Evolutionary conservation across 202 grass and related monocot genomes (phyloP), one percentile per base, ranked within the genome.

Genomic region (Zoysia matrella): DNA sequence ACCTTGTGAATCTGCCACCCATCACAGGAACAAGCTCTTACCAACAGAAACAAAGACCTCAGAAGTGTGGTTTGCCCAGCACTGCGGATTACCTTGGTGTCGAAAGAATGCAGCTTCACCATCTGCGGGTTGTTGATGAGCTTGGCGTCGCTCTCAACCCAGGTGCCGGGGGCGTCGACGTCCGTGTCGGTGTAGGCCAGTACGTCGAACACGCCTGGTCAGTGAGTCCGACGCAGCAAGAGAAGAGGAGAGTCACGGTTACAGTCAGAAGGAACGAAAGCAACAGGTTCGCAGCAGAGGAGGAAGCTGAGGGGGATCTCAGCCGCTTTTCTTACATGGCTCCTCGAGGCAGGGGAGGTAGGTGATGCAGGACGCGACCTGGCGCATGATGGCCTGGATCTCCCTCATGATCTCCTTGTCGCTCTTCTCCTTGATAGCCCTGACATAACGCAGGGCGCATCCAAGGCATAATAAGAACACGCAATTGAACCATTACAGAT

Each of bases 351-450:
- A 95, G 52, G 95, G 95, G 54, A 98, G 89, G 77, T 95, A 98
- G 47, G 92, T 95, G 83, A 98, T 92, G 74, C 85, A 93, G 60
- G 95, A 98, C 55, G 87, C 83, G 67, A 98, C 92, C 85, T 98
- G 95, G 70, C 95, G 86, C 95, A 98, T 98, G 85, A 98, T 98
- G 3, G 95, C 95, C 52, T 98, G 95, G 16, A 98, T 98, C 89
- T 98, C 95, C 85, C 95, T 85, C 95, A 98, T 98, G 64, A 98
- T 98, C 84, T 98, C 96, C 88, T 95, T 98, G 77, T 98, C 95
- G 60, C 90, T 93, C 82, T 95, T 98, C 89, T 98, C 95, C 74
- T 86, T 95, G 69, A 91, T 86, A 11, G 75, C 87, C 73, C 94
- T 97, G 87, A 2, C 1, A 13, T 3, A 6, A 9, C n/a, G 16